A percentile compares a stretch with the other conserved stretches of the same genome.
These are phyloP conservation scores for Zalerion maritima DNA, from an alignment of 495 filamentous ascomycete genomes.

Conservation along the genomic window DNA sequence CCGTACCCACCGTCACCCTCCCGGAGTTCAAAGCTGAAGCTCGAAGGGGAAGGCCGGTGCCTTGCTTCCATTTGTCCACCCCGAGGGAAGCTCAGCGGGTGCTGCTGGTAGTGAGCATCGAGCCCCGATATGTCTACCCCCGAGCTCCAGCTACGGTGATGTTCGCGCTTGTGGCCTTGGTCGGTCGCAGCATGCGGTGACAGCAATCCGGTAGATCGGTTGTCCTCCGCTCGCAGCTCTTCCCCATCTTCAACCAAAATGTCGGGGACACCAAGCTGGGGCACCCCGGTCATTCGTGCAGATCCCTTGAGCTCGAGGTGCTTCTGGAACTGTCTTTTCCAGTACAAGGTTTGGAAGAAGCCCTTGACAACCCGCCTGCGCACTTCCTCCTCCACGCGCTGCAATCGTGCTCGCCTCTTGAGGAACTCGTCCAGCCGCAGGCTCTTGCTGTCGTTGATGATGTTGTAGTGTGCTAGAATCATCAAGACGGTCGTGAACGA, in stretches of 20 bases:
- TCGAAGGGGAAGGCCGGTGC: constrained; percentile 9
- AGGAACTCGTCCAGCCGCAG: constrained; percentile 88
- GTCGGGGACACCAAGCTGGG: constrained; percentile 75
- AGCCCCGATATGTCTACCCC: constrained; percentile 25
- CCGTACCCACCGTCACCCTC: constrained; percentile 13
- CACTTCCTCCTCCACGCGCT: constrained; percentile 93
- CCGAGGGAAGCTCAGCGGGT: constrained; percentile 27
- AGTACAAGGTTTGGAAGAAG: constrained; percentile 93
- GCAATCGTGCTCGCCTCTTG: constrained; percentile 73
- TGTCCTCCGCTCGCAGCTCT: constrained; percentile 10
- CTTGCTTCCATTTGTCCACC: not conserved
- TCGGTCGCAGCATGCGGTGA: constrained; percentile 7
- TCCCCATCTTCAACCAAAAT: constrained; percentile 69
- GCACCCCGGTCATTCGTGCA: constrained; percentile 59
- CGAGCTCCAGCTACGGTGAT: constrained; percentile 25
- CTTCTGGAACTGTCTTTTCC: constrained; percentile 67
- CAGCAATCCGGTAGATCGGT: constrained; percentile 6
- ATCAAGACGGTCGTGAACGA: constrained; percentile 89
- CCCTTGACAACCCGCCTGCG: constrained; percentile 75
- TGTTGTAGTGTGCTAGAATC: constrained; percentile 96
- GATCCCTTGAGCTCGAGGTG: constrained; percentile 50
- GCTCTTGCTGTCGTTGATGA: constrained; percentile 96
- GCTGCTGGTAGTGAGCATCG: constrained; percentile 25
- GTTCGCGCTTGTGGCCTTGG: constrained; percentile 1
- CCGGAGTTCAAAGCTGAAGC: constrained; percentile 32